Base-by-base conservation (phyloP, 768 basidiomycete genomes). In the Hygrophorus pudorinus region DNA sequence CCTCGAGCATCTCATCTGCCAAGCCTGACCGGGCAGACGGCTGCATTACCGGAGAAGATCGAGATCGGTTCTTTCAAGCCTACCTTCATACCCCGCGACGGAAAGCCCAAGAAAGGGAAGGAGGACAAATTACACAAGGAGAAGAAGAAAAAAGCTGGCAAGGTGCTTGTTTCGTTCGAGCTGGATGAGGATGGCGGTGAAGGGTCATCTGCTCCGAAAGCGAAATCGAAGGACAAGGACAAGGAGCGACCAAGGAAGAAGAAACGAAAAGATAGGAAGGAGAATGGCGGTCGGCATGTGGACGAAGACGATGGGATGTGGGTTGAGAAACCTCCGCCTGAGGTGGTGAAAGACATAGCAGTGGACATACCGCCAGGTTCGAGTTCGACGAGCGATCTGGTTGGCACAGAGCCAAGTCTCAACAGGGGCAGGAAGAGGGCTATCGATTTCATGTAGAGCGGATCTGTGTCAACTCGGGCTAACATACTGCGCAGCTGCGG, bases 21-120 rank as follows among this genome's bases (percentile, higher is more conserved):
- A 59, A 56, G 17, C 64, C 54, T 30, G 51, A 56, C 24, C 6
- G 20, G 14, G 17, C 14, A 28, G 9, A 20, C 12, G 30, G 27
- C 32, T n/a, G 55, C 74, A 6, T 13, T 38, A 5, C 18, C 38
- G 29, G 32, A 48, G 11, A 41, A 40, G 24, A 14, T 48, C 30
- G 83, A 91, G 56, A 51, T 79, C 20, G 62, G 71, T n/a, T 79
- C 81, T 0, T 97, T 94, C 71, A 87, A 82, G 54, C 93, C 93
- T 1, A 86, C 81, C 0, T 98, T 97, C 58, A 77, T 88, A 6
- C 79, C 81, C 5, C 73, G 79, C n/a, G 63, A 71, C 43, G 69
- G 71, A 2, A 72, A 72, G 41, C 55, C 58, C 11, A 70, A 75
- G 54, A 67, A 67, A 38, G 49, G 56, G 13, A 59, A 59, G 42